Percentiles rank a stretch among this genome's conserved stretches.
These are phyloP conservation scores for Malus fusca DNA, from an alignment of 306 rosid genomes.

Conservation along the genomic window DNA sequence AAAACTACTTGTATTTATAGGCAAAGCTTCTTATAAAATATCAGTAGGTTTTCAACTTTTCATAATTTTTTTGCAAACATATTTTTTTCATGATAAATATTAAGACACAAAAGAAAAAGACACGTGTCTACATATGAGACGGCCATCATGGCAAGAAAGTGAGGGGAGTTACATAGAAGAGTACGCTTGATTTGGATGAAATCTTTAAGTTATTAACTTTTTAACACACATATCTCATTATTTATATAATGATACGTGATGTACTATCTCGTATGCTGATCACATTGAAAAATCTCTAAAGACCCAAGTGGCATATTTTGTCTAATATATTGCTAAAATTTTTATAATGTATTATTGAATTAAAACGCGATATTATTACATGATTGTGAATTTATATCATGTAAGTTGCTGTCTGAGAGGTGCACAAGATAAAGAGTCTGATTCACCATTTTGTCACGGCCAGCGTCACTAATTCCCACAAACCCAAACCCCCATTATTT, in stretches of 20 bases:
- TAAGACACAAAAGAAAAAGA: neutral
- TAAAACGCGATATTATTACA: fast-evolving
- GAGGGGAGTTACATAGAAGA: neutral
- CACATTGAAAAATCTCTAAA: too few relatives aligned
- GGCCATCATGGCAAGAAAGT: neutral
- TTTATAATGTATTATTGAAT: too few relatives aligned
- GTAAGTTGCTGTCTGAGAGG: neutral
- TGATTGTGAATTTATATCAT: too few relatives aligned
- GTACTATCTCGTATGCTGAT: fast-evolving
- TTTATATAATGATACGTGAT: too few relatives aligned
- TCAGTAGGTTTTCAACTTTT: neutral
- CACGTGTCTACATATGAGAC: neutral
- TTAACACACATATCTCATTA: fast-evolving
- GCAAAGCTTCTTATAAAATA: too few relatives aligned
- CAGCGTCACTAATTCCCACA: slow-evolving; percentile 46
- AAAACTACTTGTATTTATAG: too few relatives aligned
- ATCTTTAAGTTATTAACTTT: too few relatives aligned
- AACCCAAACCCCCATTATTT: slow-evolving; percentile 1
- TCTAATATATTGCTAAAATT: too few relatives aligned
- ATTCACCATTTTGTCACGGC: slow-evolving; percentile 21
- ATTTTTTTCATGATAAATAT: neutral
- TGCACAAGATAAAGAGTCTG: slow-evolving; percentile 31
- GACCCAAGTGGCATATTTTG: fast-evolving
- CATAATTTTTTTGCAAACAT: neutral
- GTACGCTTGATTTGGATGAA: neutral